Evolutionary conservation across 495 filamentous ascomycete species (phyloP).

Genomic region (Neurospora sp.): DNA sequence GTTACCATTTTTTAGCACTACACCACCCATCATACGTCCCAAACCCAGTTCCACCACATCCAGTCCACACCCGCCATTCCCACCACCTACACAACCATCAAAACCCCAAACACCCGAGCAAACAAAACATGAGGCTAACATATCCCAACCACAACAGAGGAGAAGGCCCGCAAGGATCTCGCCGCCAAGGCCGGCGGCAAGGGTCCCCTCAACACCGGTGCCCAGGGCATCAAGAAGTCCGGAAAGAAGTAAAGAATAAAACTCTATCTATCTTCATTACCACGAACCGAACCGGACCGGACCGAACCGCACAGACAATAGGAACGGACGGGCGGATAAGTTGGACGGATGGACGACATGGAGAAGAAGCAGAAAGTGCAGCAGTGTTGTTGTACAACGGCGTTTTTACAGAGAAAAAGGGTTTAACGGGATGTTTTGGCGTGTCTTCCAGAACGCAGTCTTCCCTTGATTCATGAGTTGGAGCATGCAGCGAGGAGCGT

Average conservation of each 20-base stretch:
- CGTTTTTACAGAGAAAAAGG: neutral
- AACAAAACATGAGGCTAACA: slow-evolving; percentile 2
- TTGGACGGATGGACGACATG: neutral
- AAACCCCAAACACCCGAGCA: too few species aligned
- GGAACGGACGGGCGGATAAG: neutral
- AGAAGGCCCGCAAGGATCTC: slow-evolving; percentile 68
- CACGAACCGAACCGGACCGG: neutral
- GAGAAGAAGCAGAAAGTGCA: neutral
- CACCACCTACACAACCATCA: too few species aligned
- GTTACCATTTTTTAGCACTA: neutral
- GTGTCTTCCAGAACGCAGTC: neutral
- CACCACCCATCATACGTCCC: neutral
- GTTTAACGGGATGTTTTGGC: neutral
- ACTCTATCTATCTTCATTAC: neutral
- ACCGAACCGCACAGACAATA: neutral
- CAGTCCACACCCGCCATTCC: too few species aligned
- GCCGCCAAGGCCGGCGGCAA: slow-evolving; percentile 51
- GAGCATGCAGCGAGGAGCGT: neutral
- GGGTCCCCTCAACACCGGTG: slow-evolving; percentile 55
- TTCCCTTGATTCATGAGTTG: neutral
- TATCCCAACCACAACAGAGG: slow-evolving; percentile 38
- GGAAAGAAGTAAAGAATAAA: slow-evolving; percentile 61
- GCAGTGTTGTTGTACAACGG: neutral
- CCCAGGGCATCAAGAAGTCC: slow-evolving; percentile 83
- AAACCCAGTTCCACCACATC: neutral